Conservation (phyloP, 176 grass and related monocot genomes). For the Phoenix roebelenii region DNA sequence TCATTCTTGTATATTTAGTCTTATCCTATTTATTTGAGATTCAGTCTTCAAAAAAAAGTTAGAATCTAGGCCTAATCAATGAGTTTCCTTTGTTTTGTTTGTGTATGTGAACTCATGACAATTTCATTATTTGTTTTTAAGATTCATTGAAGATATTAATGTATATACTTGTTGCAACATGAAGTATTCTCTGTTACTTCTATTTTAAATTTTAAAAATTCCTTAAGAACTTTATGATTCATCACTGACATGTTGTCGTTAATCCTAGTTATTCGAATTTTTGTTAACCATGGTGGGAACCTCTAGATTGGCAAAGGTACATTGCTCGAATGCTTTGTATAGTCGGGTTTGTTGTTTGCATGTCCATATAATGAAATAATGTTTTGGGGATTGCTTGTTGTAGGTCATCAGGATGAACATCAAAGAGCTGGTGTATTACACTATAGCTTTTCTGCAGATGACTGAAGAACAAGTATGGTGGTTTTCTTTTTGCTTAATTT, state of each 20-base stretch:
- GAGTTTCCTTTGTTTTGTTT: too few relatives aligned
- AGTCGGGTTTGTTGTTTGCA: too few relatives aligned
- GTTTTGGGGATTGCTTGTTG: not conserved
- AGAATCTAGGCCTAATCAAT: too few relatives aligned
- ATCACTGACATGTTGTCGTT: conserved; percentile 2
- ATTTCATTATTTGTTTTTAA: too few relatives aligned
- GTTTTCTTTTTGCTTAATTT: not conserved
- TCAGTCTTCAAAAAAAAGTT: too few relatives aligned
- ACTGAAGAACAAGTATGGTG: conserved; percentile 76
- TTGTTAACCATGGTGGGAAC: conserved; percentile 82
- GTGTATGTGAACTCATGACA: too few relatives aligned
- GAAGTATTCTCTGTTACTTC: too few relatives aligned
- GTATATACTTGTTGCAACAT: too few relatives aligned
- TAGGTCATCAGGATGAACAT: conserved; percentile 62
- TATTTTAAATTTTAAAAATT: too few relatives aligned
- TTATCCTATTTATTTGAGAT: too few relatives aligned
- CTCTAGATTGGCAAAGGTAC: conserved; percentile 75
- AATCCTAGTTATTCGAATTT: conserved; percentile 79
- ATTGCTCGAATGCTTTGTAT: not conserved
- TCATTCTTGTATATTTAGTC: too few relatives aligned
- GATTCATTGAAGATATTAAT: too few relatives aligned
- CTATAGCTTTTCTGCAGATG: conserved; percentile 78
- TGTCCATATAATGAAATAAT: not conserved
- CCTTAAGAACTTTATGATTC: conserved; percentile 1
- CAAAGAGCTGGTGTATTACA: conserved; percentile 79